Conservation (phyloP, 1,284 basidiomycete genomes). For the Cutaneotrichosporon spelunceum region DNA sequence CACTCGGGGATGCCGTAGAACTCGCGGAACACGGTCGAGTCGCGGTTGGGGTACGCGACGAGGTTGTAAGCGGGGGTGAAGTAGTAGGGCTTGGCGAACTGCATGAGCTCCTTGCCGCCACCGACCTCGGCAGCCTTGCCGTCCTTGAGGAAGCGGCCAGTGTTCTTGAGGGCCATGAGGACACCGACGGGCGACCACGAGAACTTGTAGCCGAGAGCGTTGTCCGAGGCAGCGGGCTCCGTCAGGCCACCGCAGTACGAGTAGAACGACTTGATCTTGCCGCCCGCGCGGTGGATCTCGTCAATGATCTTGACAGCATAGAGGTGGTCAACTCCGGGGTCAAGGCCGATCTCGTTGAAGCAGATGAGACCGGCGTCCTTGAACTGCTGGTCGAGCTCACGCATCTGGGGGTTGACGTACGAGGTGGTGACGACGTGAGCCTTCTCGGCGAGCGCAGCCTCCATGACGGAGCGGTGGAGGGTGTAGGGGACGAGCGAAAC, state of each 20-base stretch:
- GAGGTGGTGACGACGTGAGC: slow-evolving; percentile 90
- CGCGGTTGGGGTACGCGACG: slow-evolving; percentile 95
- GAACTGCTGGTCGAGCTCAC: slow-evolving; percentile 75
- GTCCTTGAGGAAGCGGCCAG: slow-evolving; percentile 73
- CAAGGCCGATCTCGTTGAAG: slow-evolving; percentile 95
- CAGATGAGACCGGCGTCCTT: slow-evolving; percentile 89
- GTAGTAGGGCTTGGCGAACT: slow-evolving; percentile 83
- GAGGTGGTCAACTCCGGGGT: slow-evolving; percentile 71
- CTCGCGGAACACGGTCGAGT: slow-evolving; percentile 82
- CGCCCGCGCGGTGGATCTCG: slow-evolving; percentile 89
- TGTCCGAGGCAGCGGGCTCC: slow-evolving; percentile 76
- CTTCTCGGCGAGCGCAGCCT: slow-evolving; percentile 91
- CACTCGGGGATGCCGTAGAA: slow-evolving; percentile 91
- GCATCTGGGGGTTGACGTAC: slow-evolving; percentile 87
- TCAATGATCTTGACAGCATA: slow-evolving; percentile 96
- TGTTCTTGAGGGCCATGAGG: slow-evolving; percentile 89
- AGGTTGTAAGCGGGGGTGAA: slow-evolving; percentile 95
- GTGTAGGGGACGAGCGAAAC: slow-evolving; percentile 97
- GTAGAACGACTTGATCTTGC: slow-evolving; percentile 92
- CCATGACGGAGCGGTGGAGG: slow-evolving; percentile 85
- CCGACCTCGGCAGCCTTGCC: slow-evolving; percentile 65
- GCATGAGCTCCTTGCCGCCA: slow-evolving; percentile 70
- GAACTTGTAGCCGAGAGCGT: slow-evolving; percentile 99
- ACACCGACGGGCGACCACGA: slow-evolving; percentile 98
- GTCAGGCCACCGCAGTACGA: slow-evolving; percentile 97